Evolutionary conservation across 305 asterid species (phyloP), one percentile per base, ranked within the genome.

Genomic region (Withania somnifera): DNA sequence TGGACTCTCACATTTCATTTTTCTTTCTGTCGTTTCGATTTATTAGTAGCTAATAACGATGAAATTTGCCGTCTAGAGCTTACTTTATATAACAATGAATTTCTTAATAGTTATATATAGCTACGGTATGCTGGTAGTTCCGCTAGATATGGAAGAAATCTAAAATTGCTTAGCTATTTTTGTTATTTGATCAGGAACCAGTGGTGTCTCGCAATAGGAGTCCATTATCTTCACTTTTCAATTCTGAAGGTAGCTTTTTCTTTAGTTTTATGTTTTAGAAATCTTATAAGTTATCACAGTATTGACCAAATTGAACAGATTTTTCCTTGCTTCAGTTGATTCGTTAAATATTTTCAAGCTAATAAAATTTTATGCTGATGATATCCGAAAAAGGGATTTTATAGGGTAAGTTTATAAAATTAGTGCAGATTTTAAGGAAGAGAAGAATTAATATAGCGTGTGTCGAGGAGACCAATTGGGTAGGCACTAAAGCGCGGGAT

Each of bases 201-300:
- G 90, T 77, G 68, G 91, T 64, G 36, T 22, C 90, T 57, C 83
- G 87, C 82, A 88, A 88, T 47, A 86, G 91, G 83, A 89, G 87
- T 85, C 88, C 91, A 8, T 85, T 91, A 58, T 94, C 97, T 30
- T 89, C 98, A 3, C 80, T 94, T 67, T 89, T 94, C 77, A 63
- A 83, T 60, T 86, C 86, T 71, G 97, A 90, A 86, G 97, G 99
- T 91, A 86, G 73, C 56, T 86, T 50, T 9, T 34, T 77, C 63
- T 71, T 26, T 50, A n/a, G 3, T 4, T 81, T 20, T 32, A 32
- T 34, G 51, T 15, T 28, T 30, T 61, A 14, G 69, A 28, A 61
- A 13, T 61, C 66, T n/a, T 7, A 54, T 7, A 5, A n/a, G 60
- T 54, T 54, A 8, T 57, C 3, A 1, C 66, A 22, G 34, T 57